These are phyloP conservation scores for Balakata baccata DNA, from an alignment of 345 rosid genomes.

Conservation along the genomic window DNA sequence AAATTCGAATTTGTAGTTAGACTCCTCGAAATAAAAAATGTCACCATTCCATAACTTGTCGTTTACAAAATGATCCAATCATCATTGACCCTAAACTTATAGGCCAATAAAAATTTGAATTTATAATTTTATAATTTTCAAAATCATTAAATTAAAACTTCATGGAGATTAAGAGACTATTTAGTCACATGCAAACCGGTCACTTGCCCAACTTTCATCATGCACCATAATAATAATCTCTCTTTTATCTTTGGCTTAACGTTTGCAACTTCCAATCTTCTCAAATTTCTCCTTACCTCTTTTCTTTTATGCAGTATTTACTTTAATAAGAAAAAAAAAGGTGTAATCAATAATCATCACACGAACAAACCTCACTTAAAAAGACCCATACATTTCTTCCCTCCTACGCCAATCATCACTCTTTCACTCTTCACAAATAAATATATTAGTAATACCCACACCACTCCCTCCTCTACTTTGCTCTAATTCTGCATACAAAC, in stretches of 20 bases:
- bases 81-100: too few species aligned
- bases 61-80: too few species aligned
- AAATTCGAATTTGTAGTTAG: too few species aligned
- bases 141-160: too few species aligned
- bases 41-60: too few species aligned
- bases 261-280: constrained; percentile 4
- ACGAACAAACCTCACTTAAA: not conserved
- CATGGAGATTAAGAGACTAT: too few species aligned
- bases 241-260: not conserved
- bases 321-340: not conserved
- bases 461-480: not conserved
- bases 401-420: constrained; percentile 40
- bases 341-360: constrained; percentile 8
- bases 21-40: too few species aligned
- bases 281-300: not conserved
- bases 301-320: constrained; percentile 1
- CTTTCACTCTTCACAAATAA: not conserved
- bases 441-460: not conserved
- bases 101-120: too few species aligned
- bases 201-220: not conserved
- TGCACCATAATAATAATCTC: not conserved
- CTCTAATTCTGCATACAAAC: not conserved
- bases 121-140: too few species aligned
- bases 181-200: not conserved
- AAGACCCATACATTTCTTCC: constrained; percentile 33